phyloP scores from a whole-genome alignment of 1,284 basidiomycete species.

The Austropuccinia psidii region DNA sequence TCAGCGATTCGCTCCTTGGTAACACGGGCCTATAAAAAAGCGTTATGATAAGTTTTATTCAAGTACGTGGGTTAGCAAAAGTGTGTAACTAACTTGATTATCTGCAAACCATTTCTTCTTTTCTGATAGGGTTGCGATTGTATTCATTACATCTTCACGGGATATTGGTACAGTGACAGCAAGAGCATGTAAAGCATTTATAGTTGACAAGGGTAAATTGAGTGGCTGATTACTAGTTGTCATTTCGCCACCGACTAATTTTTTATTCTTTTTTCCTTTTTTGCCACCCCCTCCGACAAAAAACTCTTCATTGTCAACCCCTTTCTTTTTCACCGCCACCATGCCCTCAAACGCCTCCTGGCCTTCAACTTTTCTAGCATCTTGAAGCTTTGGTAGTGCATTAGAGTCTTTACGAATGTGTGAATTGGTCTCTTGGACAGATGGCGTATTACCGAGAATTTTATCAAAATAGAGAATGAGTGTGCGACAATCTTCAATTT shows the following conservation, averaged over 20 bases:
- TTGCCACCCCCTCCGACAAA: conserved; percentile 68
- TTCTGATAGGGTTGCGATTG: conserved; percentile 80
- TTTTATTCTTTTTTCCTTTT: conserved; percentile 65
- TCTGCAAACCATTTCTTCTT: conserved; percentile 91
- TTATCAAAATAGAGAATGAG: conserved; percentile 80
- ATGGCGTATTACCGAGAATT: conserved; percentile 51
- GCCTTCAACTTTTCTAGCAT: conserved; percentile 72
- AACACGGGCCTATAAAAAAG: conserved; percentile 15
- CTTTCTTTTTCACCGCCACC: conserved; percentile 78
- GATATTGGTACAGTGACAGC: conserved; percentile 84
- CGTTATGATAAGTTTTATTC: neutral
- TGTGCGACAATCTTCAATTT: conserved; percentile 95
- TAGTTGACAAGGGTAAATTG: conserved; percentile 74
- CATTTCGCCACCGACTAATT: conserved; percentile 51
- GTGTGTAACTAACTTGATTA: conserved; percentile 56
- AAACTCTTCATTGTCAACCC: conserved; percentile 68
- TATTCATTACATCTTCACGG: conserved; percentile 67
- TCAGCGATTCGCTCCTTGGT: conserved; percentile 51
- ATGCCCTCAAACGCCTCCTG: conserved; percentile 57
- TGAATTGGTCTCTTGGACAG: conserved; percentile 45
- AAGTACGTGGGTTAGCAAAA: conserved; percentile 51
- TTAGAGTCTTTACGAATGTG: no score
- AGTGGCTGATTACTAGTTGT: conserved; percentile 50
- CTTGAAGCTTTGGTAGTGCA: conserved; percentile 50
- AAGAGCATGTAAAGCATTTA: conserved; percentile 75